Evolutionary conservation across 2,329 filamentous ascomycete genomes (phyloP).

Genomic region (Coniochaeta pulveracea): DNA sequence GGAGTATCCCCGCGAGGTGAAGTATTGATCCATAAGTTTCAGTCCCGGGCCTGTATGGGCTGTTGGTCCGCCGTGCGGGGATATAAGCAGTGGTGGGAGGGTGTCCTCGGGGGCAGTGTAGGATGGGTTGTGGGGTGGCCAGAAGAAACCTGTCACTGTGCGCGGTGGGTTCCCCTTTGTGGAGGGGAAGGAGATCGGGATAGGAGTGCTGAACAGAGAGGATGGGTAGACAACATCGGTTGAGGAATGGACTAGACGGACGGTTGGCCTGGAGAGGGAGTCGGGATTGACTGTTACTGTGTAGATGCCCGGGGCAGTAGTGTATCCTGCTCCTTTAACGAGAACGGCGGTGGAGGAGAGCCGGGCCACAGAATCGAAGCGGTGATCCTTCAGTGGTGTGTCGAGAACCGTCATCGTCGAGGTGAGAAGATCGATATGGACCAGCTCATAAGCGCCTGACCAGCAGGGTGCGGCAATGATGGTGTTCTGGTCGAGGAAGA

Average conservation of each 20-base stretch:
- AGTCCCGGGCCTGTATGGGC: conserved; percentile 29
- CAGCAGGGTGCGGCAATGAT: conserved; percentile 22
- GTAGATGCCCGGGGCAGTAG: conserved; percentile 21
- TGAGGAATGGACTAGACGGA: conserved; percentile 19
- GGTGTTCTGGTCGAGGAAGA: conserved; percentile 21
- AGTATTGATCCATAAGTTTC: conserved; percentile 34
- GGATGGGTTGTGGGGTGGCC: conserved; percentile 32
- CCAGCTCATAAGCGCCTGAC: conserved; percentile 21
- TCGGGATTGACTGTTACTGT: conserved; percentile 17
- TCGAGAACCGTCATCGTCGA: conserved; percentile 19
- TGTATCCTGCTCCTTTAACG: conserved; percentile 22
- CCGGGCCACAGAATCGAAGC: conserved; percentile 21
- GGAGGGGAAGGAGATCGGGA: conserved; percentile 11
- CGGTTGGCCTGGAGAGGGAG: conserved; percentile 11
- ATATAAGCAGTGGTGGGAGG: conserved; percentile 36
- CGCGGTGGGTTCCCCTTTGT: conserved; percentile 14
- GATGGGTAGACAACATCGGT: conserved; percentile 18
- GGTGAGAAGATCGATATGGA: conserved; percentile 24
- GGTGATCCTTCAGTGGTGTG: conserved; percentile 20
- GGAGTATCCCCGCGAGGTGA: conserved; percentile 42
- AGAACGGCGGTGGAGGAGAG: conserved; percentile 23
- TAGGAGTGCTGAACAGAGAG: conserved; percentile 23
- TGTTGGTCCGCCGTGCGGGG: conserved; percentile 39
- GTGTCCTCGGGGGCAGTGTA: conserved; percentile 24
- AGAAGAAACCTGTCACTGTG: conserved; percentile 32